Base-by-base conservation (phyloP, 2,329 filamentous ascomycete species). In the Alternaria angustiovoidea region DNA sequence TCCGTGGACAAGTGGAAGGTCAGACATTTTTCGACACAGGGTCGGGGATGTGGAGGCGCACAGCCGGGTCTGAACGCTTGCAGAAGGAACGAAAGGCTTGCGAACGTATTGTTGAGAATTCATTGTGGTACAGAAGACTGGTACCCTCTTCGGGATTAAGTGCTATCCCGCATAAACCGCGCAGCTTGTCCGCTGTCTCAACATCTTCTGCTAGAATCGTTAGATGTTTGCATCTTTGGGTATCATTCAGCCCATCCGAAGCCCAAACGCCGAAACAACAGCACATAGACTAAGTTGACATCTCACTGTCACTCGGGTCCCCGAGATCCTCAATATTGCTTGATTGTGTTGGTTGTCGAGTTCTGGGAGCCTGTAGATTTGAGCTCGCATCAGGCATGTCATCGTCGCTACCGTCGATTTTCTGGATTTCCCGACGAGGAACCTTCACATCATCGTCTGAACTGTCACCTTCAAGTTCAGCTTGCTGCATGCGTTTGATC, bases 401-500 rank as follows among this genome's bases (percentile, higher is more conserved):
- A n/a, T 56, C 51, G 43, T 38, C 57, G 32, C 32, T 36, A 26
- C 41, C 34, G 28, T 49, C 47, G 7, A 52, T 11, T 44, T 53
- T 32, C 41, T 54, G 44, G 32, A n/a, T 36, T 16, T 43, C 26
- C 38, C 18, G 44, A 38, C 51, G 47, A 52, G 59, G 46, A 8
- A 48, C 59, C 48, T 62, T 51, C 14, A 65, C 65, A 2, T 73
- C 70, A 1, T 71, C 74, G 12, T 69, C 69, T 0, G 76, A 73
- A 41, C 69, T 68, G 2, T 62, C 71, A 42, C 61, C 64, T 30
- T 68, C 67, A 9, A 58, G 55, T 46, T 75, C 72, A 12, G 65
- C 66, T 38, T 66, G 54, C 59, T 78, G 75, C 58, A 80, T 71
- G 32, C 78, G 76, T 24, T 67, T 70, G 49, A 80, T 78, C 56